These are phyloP conservation scores for Fusarium sacchari DNA, from an alignment of 2,329 filamentous ascomycete species.

Conservation along the genomic window DNA sequence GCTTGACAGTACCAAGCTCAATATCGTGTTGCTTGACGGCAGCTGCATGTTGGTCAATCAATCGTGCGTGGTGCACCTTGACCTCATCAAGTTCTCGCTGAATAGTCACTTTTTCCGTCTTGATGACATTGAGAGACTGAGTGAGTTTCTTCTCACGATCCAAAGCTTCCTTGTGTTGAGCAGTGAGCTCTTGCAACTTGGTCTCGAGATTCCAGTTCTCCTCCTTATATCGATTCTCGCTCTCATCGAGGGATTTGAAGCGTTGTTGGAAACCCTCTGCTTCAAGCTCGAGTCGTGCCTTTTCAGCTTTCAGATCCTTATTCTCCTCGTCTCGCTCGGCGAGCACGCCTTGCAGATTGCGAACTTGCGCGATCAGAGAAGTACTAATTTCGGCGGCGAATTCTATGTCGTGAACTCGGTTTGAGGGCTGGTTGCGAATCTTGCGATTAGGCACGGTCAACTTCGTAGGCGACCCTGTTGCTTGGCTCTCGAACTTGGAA, in stretches of 20 bases:
- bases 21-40: slow-evolving; percentile 86
- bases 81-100: slow-evolving; percentile 93
- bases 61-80: slow-evolving; percentile 79
- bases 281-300: slow-evolving; percentile 83
- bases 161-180: slow-evolving; percentile 76
- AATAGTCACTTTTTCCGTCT: slow-evolving; percentile 77
- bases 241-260: slow-evolving; percentile 86
- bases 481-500: slow-evolving; percentile 84
- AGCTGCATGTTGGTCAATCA: slow-evolving; percentile 82
- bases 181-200: slow-evolving; percentile 83
- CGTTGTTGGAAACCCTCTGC: slow-evolving; percentile 82
- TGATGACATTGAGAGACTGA: slow-evolving; percentile 74
- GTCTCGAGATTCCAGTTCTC: slow-evolving; percentile 99
- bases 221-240: slow-evolving; percentile 95
- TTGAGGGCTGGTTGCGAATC: slow-evolving; percentile 88
- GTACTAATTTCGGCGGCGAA: slow-evolving; percentile 99
- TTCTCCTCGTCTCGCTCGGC: slow-evolving; percentile 89
- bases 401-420: slow-evolving; percentile 92
- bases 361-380: slow-evolving; percentile 91
- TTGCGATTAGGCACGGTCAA: slow-evolving; percentile 87
- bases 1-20: slow-evolving; percentile 84
- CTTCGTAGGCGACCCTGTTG: slow-evolving; percentile 88
- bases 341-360: slow-evolving; percentile 85
- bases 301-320: slow-evolving; percentile 78
- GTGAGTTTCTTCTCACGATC: slow-evolving; percentile 86